phyloP scores from a whole-genome alignment of 1,284 basidiomycete genomes.

The Ustilago crameri region DNA sequence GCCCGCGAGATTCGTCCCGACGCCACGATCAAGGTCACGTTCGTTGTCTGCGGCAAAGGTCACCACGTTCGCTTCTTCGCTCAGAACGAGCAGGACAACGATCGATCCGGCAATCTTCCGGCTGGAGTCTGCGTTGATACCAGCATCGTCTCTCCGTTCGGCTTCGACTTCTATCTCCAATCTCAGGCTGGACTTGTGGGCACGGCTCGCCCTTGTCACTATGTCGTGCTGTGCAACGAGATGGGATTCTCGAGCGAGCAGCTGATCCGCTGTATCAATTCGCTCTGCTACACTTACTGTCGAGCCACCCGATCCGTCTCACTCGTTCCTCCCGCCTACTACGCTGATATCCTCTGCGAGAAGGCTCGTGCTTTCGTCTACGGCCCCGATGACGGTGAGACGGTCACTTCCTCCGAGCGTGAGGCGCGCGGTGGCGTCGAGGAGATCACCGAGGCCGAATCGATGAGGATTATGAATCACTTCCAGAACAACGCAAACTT shows the following conservation, averaged over 20 bases:
- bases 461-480: constrained; percentile 24
- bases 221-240: constrained; percentile 69
- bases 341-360: constrained; percentile 70
- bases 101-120: constrained; percentile 71
- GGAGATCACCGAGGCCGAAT: constrained; percentile 29
- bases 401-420: constrained; percentile 15
- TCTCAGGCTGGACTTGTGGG: constrained; percentile 65
- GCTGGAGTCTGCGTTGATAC: constrained; percentile 68
- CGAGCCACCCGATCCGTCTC: constrained; percentile 70
- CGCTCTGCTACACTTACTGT: constrained; percentile 69
- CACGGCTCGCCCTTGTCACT: constrained; percentile 70
- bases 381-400: constrained; percentile 54
- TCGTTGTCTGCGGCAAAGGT: constrained; percentile 53
- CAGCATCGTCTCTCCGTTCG: constrained; percentile 69
- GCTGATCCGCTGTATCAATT: constrained; percentile 66
- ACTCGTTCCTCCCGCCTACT: constrained; percentile 69
- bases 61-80: constrained; percentile 71
- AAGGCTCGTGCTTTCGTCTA: constrained; percentile 69
- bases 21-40: constrained; percentile 66
- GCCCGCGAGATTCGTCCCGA: constrained; percentile 53
- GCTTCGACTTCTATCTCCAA: constrained; percentile 68
- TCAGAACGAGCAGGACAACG: constrained; percentile 59
- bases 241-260: constrained; percentile 46
- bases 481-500: constrained; percentile 22
- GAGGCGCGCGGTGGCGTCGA: background rate